Conservation (phyloP, 208 protist species). For the Crithidia sp. region DNA sequence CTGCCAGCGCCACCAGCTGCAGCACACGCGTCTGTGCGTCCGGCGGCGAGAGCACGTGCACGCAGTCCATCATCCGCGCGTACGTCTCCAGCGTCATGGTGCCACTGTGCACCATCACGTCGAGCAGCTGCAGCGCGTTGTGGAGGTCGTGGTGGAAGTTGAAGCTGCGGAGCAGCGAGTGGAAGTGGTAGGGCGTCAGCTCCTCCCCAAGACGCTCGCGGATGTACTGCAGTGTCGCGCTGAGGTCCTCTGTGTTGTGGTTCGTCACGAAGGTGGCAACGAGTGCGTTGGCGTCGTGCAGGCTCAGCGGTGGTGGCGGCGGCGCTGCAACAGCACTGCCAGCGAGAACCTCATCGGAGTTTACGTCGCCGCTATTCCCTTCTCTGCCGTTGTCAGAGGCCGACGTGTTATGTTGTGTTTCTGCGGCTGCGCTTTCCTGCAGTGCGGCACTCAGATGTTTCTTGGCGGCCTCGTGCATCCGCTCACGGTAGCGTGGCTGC, state of each 20-base stretch:
- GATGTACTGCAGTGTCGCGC: conserved; percentile 73
- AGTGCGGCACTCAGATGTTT: conserved; percentile 45
- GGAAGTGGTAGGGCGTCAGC: conserved; percentile 72
- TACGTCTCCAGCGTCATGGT: conserved; percentile 72
- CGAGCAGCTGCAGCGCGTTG: conserved; percentile 77
- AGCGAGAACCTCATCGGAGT: too few relatives aligned
- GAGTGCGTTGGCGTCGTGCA: conserved; percentile 76
- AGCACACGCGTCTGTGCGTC: conserved; percentile 64
- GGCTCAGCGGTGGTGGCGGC: conserved; percentile 14
- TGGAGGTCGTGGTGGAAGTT: conserved; percentile 71
- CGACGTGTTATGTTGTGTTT: too few relatives aligned
- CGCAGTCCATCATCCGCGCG: conserved; percentile 67
- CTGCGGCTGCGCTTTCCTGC: conserved; percentile 5
- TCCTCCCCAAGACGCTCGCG: conserved; percentile 69
- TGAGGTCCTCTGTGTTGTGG: conserved; percentile 76
- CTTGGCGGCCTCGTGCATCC: conserved; percentile 57
- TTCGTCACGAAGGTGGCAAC: conserved; percentile 65
- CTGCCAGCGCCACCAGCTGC: conserved; percentile 43
- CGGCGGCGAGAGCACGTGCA: conserved; percentile 64
- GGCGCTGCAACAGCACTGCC: not conserved
- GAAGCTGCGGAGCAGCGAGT: conserved; percentile 83
- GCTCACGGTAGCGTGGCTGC: conserved; percentile 80
- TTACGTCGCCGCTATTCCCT: not conserved
- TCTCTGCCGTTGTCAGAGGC: not conserved
- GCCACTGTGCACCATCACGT: conserved; percentile 66